phyloP scores from a whole-genome alignment of 1,139 yeast species.

The Kodamaea arcana region DNA sequence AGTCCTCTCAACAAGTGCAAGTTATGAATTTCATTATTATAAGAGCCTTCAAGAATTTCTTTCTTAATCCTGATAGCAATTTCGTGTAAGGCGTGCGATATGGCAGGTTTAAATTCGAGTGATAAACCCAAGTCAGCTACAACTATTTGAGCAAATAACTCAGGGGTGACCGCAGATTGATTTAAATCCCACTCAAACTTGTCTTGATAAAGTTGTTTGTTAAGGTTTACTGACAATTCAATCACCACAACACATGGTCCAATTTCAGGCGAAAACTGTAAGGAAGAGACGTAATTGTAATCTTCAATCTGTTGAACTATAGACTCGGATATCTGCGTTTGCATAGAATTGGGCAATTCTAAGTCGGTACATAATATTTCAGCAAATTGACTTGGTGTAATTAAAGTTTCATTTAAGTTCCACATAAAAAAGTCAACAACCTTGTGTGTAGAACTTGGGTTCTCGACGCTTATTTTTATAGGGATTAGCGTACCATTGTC shows the following conservation, averaged over 20 bases:
- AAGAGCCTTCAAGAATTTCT: constrained; percentile 80
- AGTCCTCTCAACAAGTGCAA: constrained; percentile 43
- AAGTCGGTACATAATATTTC: constrained; percentile 74
- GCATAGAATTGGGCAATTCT: constrained; percentile 66
- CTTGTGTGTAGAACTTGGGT: constrained; percentile 54
- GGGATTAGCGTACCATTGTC: constrained; percentile 61
- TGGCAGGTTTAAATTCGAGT: constrained; percentile 86
- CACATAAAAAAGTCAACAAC: constrained; percentile 84
- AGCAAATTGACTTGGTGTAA: constrained; percentile 86
- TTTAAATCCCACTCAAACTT: constrained; percentile 91
- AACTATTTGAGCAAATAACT: constrained; percentile 73
- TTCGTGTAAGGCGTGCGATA: constrained; percentile 85
- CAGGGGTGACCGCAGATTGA: constrained; percentile 70
- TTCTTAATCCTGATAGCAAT: constrained; percentile 69
- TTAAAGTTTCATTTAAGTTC: constrained; percentile 74
- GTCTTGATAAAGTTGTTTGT: constrained; percentile 83
- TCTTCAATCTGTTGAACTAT: constrained; percentile 81
- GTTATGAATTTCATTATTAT: constrained; percentile 44
- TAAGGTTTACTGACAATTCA: constrained; percentile 77
- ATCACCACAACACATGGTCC: constrained; percentile 73
- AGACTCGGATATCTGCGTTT: constrained; percentile 62
- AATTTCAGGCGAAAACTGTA: constrained; percentile 57
- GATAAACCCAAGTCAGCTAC: constrained; percentile 82
- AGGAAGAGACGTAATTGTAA: constrained; percentile 50
- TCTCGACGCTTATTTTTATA: constrained; percentile 69